Evolutionary conservation across 2,329 filamentous ascomycete species (phyloP).

Genomic region (Ophiosphaerella herpotricha): DNA sequence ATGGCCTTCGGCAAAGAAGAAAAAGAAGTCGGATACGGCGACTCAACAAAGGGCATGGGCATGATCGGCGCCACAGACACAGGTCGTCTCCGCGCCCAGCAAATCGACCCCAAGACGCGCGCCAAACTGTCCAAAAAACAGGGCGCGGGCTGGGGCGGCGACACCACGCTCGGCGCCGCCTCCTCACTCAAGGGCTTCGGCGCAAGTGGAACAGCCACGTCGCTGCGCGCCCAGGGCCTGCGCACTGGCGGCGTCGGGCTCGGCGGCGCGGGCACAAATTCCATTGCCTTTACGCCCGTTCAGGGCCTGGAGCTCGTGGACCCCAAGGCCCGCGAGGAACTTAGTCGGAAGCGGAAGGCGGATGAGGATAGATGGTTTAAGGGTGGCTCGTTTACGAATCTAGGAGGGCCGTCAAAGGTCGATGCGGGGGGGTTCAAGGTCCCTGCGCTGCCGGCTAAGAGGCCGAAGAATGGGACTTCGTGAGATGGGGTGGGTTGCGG

Average conservation of each 20-base stretch:
- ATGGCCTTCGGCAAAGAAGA: slow-evolving; percentile 97
- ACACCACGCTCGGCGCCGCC: slow-evolving; percentile 53
- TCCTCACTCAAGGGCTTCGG: slow-evolving; percentile 83
- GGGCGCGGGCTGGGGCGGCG: slow-evolving; percentile 83
- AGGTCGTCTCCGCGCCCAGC: slow-evolving; percentile 83
- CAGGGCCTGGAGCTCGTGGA: slow-evolving; percentile 95
- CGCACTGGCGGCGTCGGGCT: slow-evolving; percentile 80
- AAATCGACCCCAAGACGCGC: slow-evolving; percentile 90
- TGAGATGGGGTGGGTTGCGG: background rate
- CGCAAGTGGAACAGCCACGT: slow-evolving; percentile 64
- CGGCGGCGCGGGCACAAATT: slow-evolving; percentile 72
- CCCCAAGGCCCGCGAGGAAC: slow-evolving; percentile 85
- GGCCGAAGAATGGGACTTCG: slow-evolving; percentile 41
- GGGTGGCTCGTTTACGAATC: slow-evolving; percentile 93
- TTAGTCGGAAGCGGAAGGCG: slow-evolving; percentile 87
- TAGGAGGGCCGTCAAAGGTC: slow-evolving; percentile 58
- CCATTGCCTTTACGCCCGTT: slow-evolving; percentile 90
- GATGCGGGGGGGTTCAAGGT: slow-evolving; percentile 78
- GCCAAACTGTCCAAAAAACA: slow-evolving; percentile 95
- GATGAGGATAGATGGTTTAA: slow-evolving; percentile 98
- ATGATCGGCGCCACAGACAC: slow-evolving; percentile 93
- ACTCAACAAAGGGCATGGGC: slow-evolving; percentile 83
- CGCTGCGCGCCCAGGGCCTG: slow-evolving; percentile 79
- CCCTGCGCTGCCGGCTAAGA: slow-evolving; percentile 77
- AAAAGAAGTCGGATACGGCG: slow-evolving; percentile 88